These are phyloP conservation scores for Epithele typhae DNA, from an alignment of 768 basidiomycete genomes.

Conservation along the genomic window DNA sequence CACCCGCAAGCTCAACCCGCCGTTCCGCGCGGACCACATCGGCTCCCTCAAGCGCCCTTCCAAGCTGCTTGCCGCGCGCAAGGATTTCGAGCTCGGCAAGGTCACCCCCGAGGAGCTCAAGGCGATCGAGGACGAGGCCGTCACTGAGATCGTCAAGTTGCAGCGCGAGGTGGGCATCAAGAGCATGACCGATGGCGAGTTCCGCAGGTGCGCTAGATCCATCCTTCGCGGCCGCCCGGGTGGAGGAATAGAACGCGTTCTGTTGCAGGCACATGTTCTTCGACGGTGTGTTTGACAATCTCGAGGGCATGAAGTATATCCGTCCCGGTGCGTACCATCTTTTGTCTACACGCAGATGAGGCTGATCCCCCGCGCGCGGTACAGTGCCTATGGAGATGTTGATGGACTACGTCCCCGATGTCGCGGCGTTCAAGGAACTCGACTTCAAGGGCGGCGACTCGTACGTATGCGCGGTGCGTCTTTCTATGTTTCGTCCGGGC, in stretches of 20 bases:
- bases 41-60: conserved; percentile 57
- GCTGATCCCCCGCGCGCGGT: neutral
- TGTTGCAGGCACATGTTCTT: conserved; percentile 47
- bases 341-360: conserved; percentile 34
- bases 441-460: conserved; percentile 30
- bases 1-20: conserved; percentile 29
- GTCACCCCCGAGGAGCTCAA: conserved; percentile 41
- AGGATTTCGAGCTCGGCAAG: conserved; percentile 37
- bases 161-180: conserved; percentile 53
- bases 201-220: conserved; percentile 28
- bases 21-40: conserved; percentile 52
- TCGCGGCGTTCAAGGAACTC: conserved; percentile 28
- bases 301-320: conserved; percentile 57
- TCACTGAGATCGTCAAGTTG: conserved; percentile 47
- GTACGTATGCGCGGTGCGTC: conserved; percentile 26
- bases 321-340: conserved; percentile 28
- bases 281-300: conserved; percentile 62
- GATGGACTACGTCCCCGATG: conserved; percentile 32
- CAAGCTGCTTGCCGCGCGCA: conserved; percentile 44
- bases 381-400: conserved; percentile 2
- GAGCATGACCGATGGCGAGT: conserved; percentile 63
- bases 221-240: no score
- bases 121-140: conserved; percentile 48
- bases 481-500: neutral
- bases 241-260: no score